A percentile compares a stretch with the other conserved stretches of the same genome.
Evolutionary conservation across 2,329 filamentous ascomycete genomes (phyloP).

Genomic region (Penicillium griseofulvum): DNA sequence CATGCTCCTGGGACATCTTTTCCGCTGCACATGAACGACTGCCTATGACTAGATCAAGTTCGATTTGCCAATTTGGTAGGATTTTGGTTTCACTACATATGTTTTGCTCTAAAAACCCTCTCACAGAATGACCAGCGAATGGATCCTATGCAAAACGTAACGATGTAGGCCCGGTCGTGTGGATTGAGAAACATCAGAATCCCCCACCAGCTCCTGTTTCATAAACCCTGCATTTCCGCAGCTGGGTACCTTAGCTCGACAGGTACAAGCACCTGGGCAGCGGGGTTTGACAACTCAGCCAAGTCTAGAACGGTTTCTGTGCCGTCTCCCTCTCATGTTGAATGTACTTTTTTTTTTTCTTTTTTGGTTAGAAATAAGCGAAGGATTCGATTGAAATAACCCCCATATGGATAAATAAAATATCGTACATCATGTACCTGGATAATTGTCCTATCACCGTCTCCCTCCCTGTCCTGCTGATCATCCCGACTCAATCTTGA

Average conservation of each 20-base stretch:
- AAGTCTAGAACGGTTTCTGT: constrained; percentile 14
- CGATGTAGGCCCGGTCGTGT: neutral
- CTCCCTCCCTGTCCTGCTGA: constrained; percentile 14
- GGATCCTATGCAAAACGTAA: constrained; percentile 3
- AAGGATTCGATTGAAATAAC: constrained; percentile 4
- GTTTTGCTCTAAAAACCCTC: neutral
- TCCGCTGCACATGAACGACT: constrained; percentile 17
- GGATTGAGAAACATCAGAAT: neutral
- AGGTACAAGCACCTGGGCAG: constrained; percentile 5
- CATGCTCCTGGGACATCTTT: constrained; percentile 32
- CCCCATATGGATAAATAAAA: neutral
- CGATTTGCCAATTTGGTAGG: constrained; percentile 11
- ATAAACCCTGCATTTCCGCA: constrained; percentile 19
- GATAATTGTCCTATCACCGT: constrained; percentile 1
- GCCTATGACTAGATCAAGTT: constrained; percentile 2
- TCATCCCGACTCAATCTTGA: constrained; percentile 8
- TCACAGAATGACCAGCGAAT: constrained; percentile 1
- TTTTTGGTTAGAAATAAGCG: constrained; percentile 2
- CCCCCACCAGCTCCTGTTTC: constrained; percentile 20
- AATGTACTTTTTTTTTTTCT: constrained; percentile 12
- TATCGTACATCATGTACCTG: constrained; percentile 7
- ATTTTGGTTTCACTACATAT: constrained; percentile 6
- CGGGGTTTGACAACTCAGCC: constrained; percentile 5
- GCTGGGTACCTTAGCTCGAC: constrained; percentile 6
- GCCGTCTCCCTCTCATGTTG: constrained; percentile 12